phyloP scores from a whole-genome alignment of 805 yeast species.

The Yarrowia hollandica region DNA sequence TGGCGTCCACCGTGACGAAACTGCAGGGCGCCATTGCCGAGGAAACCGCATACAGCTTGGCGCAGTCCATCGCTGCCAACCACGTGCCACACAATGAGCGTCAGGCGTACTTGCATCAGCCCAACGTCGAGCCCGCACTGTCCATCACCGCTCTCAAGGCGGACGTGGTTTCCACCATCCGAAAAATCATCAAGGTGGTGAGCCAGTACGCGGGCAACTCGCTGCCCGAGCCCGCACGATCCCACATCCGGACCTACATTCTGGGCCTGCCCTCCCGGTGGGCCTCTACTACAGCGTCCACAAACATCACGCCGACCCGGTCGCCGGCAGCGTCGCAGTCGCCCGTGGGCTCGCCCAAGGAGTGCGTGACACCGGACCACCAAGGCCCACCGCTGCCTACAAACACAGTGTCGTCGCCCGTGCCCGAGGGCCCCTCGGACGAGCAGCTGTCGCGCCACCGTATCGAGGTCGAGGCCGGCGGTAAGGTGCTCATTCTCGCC shows the following conservation, averaged over 20 bases:
- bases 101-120: conserved; percentile 32
- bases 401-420: conserved; percentile 12
- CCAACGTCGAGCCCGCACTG: conserved; percentile 34
- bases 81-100: conserved; percentile 42
- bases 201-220: conserved; percentile 80
- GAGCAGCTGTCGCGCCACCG: conserved; percentile 29
- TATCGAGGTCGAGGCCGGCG: conserved; percentile 48
- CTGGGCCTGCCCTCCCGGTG: conserved; percentile 72
- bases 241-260: conserved; percentile 76
- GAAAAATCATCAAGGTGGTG: conserved; percentile 80
- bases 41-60: conserved; percentile 38
- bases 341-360: conserved; percentile 12
- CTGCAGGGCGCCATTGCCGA: conserved; percentile 57
- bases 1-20: conserved; percentile 63
- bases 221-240: conserved; percentile 73
- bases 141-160: conserved; percentile 52
- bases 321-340: conserved; percentile 16
- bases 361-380: conserved; percentile 18
- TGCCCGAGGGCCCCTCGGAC: conserved; percentile 21
- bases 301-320: conserved; percentile 23
- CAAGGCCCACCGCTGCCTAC: conserved; percentile 29
- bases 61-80: conserved; percentile 37
- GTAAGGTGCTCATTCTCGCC: conserved; percentile 76
- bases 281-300: conserved; percentile 45
- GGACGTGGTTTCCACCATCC: conserved; percentile 85